Evolutionary conservation across 768 basidiomycete species (phyloP), one percentile per base, ranked within the genome.

Genomic region (Suillus alpinus): DNA sequence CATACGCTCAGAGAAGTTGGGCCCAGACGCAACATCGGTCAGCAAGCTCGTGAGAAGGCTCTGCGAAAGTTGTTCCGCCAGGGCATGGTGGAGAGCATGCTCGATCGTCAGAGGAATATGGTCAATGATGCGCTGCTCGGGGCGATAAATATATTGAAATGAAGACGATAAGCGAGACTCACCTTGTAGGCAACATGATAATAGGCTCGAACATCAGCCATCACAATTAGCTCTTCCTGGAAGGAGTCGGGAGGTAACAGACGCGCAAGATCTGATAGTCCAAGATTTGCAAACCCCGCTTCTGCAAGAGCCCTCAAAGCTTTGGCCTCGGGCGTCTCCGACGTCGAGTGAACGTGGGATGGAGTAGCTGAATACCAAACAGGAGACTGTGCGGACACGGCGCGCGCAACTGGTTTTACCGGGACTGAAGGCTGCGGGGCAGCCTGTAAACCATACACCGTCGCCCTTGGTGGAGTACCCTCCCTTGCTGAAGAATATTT

Each of bases 41-140:
- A 80, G 59, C 29, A 81, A 68, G 37, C 70, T 67, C 23, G 65
- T 60, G 34, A 79, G 59, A 10, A 88, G 70, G 18, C 66, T 69
- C 31, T 66, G 60, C 9, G 77, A 76, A 39, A 83, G 62, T 23
- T 61, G 68, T 0, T 70, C 63, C 0, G 73, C 75, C 16, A 83
- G 70, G 13, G 73, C 67, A 40, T 77, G 75, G 43, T 83, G 75
- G 26, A 85, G 72, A 6, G 73, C 68, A 31, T 75, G 77, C 59
- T 84, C 81, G 36, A 85, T 83, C 47, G 72, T 75, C 8, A 81
- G 68, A 1, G 86, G 85, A 29, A 86, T 55, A 46, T 79, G 72
- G 60, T 88, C 87, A 32, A 85, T 79, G 63, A 84, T 73, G 13
- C 84, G 80, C 86, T 88, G 58, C 1, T 26, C 41, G 4, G 20